Percentiles rank a stretch among this genome's conserved stretches.
phyloP scores from a whole-genome alignment of 208 protist genomes.

The Acanthamoeba castellanii region DNA sequence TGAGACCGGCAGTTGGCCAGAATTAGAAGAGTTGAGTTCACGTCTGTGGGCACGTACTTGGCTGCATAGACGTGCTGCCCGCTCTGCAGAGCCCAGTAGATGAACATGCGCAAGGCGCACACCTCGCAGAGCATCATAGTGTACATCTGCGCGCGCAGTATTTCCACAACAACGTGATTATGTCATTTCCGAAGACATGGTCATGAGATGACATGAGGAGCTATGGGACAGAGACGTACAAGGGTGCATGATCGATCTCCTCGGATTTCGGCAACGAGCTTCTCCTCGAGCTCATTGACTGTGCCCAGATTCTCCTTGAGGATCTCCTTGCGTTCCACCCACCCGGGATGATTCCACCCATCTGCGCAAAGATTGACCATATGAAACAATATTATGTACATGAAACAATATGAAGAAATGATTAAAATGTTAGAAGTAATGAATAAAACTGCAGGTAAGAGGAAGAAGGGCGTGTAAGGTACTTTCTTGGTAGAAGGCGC shows the following conservation, averaged over 20 bases:
- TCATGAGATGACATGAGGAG: no score
- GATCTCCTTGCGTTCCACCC: neutral
- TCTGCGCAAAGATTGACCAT: neutral
- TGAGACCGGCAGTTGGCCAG: neutral
- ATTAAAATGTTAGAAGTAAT: no score
- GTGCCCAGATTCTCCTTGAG: neutral
- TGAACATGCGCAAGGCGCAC: neutral
- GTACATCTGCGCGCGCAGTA: slow-evolving; percentile 52
- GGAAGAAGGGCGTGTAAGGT: neutral
- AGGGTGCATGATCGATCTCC: neutral
- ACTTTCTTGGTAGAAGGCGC: neutral
- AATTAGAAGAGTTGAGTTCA: no score
- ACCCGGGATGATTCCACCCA: neutral
- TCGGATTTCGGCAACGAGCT: neutral
- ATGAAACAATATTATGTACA: neutral
- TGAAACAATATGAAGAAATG: no score
- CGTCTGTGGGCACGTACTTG: neutral
- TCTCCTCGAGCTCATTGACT: neutral
- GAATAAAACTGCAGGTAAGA: no score
- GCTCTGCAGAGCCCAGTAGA: neutral
- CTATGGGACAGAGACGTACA: no score
- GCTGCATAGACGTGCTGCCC: neutral
- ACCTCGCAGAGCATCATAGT: slow-evolving; percentile 16
- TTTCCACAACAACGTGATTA: no score
- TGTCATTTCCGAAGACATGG: no score